Conservation (phyloP, 2,329 filamentous ascomycete genomes). For the Colletotrichum melonis region DNA sequence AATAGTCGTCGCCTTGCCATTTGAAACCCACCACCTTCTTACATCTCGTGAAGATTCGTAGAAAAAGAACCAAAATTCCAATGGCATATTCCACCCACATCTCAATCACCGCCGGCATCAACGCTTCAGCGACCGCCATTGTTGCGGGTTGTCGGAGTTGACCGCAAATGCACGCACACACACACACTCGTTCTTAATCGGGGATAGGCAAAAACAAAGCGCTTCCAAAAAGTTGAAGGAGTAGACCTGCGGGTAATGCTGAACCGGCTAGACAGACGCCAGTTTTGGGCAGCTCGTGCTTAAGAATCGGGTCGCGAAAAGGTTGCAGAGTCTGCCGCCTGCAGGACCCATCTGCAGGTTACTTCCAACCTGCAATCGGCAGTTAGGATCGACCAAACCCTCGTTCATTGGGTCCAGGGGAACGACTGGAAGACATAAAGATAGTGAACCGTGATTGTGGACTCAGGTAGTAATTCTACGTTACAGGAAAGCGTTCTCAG, state of each 20-base stretch:
- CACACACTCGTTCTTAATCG: not conserved
- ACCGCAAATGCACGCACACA: not conserved
- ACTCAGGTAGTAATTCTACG: slow-evolving; percentile 12
- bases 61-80: slow-evolving; percentile 19
- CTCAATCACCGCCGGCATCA: slow-evolving; percentile 28
- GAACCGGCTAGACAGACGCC: not conserved
- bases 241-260: not conserved
- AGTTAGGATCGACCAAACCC: not conserved
- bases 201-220: not conserved
- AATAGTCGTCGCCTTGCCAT: slow-evolving; percentile 29
- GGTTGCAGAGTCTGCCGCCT: not conserved
- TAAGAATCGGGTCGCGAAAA: not conserved
- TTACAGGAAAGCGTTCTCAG: not conserved
- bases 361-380: not conserved
- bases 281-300: not conserved
- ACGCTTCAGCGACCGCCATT: slow-evolving; percentile 13
- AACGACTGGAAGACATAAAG: not conserved
- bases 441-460: slow-evolving; percentile 2
- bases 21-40: slow-evolving; percentile 15
- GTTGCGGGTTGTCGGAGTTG: slow-evolving; percentile 4
- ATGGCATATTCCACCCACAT: slow-evolving; percentile 32
- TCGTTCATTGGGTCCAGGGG: not conserved
- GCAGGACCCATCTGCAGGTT: not conserved
- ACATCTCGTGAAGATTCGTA: slow-evolving; percentile 21
- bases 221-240: not conserved